phyloP scores from a whole-genome alignment of 805 yeast species.

The Brettanomyces bruxellensis region DNA sequence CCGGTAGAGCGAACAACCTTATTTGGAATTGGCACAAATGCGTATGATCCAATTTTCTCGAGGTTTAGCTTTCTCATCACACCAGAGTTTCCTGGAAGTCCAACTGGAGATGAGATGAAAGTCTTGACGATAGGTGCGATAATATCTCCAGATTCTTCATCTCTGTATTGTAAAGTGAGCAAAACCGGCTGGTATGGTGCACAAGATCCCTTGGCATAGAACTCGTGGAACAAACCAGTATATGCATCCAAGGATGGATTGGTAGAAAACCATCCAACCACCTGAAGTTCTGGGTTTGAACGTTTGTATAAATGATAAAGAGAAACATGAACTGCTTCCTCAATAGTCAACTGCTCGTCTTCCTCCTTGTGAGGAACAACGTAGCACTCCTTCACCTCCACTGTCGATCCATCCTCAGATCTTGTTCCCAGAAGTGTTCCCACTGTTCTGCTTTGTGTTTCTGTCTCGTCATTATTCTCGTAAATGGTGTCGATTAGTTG shows the following conservation, averaged over 20 bases:
- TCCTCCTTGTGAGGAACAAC: conserved; percentile 73
- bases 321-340: conserved; percentile 64
- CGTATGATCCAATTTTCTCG: conserved; percentile 39
- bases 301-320: conserved; percentile 65
- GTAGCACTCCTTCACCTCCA: conserved; percentile 67
- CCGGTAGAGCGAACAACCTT: conserved; percentile 45
- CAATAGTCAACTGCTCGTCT: conserved; percentile 69
- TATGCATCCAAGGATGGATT: conserved; percentile 53
- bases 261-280: conserved; percentile 80
- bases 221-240: conserved; percentile 73
- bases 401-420: conserved; percentile 72
- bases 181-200: conserved; percentile 73
- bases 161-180: conserved; percentile 57
- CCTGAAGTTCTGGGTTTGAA: conserved; percentile 68
- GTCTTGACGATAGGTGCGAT: conserved; percentile 51
- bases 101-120: conserved; percentile 72
- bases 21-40: conserved; percentile 72
- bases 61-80: conserved; percentile 28
- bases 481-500: conserved; percentile 66
- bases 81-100: conserved; percentile 34
- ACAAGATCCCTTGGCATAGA: conserved; percentile 66
- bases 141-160: conserved; percentile 34
- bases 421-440: conserved; percentile 78
- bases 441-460: conserved; percentile 51
- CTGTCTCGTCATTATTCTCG: conserved; percentile 35